These are phyloP conservation scores for Botrytis medusae DNA, from an alignment of 2,329 filamentous ascomycete species.

Conservation along the genomic window DNA sequence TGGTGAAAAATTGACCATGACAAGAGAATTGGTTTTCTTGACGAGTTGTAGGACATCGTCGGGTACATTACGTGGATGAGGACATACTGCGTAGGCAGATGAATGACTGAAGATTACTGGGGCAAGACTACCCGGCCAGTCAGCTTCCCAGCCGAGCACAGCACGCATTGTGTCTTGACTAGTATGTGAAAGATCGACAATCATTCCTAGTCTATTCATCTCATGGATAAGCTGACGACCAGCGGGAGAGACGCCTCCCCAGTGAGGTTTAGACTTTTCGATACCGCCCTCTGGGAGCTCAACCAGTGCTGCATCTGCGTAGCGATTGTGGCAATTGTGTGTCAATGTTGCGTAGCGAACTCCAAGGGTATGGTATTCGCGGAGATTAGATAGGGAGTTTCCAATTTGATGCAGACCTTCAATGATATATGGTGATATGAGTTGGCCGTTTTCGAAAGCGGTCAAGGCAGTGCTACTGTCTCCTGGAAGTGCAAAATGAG, in stretches of 20 bases:
- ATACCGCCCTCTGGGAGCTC: conserved; percentile 46
- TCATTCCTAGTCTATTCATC: conserved; percentile 93
- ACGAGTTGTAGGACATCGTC: conserved; percentile 80
- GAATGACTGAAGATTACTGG: conserved; percentile 90
- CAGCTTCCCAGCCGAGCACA: conserved; percentile 62
- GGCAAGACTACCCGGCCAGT: conserved; percentile 71
- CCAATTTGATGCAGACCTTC: conserved; percentile 94
- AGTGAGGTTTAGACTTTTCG: conserved; percentile 52
- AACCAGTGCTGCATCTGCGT: conserved; percentile 77
- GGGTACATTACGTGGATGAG: conserved; percentile 86
- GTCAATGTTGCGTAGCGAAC: conserved; percentile 87
- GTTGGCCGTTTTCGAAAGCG: conserved; percentile 59
- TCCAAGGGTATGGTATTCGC: conserved; percentile 73
- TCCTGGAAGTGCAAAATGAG: conserved; percentile 64
- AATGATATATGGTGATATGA: conserved; percentile 77
- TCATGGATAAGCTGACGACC: conserved; percentile 72
- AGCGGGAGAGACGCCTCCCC: conserved; percentile 69
- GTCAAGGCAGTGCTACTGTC: conserved; percentile 61
- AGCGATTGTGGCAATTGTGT: conserved; percentile 91
- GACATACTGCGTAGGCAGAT: conserved; percentile 76
- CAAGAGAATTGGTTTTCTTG: conserved; percentile 68
- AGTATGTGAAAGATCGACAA: conserved; percentile 85
- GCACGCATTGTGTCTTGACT: conserved; percentile 81
- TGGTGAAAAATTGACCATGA: conserved; percentile 89
- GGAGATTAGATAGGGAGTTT: conserved; percentile 74